Percentiles rank a stretch among this genome's conserved stretches.
Conservation (phyloP, 495 filamentous ascomycete species). For the Tuber calosporum region DNA sequence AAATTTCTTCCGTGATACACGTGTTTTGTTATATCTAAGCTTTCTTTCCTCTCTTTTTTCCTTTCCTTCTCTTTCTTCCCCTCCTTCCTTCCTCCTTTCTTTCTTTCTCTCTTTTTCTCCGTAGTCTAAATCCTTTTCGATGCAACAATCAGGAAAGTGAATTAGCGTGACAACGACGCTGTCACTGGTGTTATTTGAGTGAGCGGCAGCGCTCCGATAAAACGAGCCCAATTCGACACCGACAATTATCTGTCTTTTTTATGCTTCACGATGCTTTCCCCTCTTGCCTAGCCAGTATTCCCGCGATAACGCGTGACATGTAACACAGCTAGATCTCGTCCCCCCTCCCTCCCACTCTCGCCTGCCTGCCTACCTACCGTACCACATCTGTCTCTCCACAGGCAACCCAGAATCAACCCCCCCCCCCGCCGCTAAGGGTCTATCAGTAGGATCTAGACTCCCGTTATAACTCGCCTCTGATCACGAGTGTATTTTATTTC, state of each 20-base stretch:
- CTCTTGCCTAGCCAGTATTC: not conserved
- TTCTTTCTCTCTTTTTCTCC: not conserved
- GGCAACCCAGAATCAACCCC: not conserved
- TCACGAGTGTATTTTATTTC: not conserved
- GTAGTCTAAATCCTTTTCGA: not conserved
- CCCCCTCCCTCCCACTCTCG: too few relatives aligned
- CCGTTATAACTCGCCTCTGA: not conserved
- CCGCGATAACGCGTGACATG: not conserved
- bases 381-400: not conserved
- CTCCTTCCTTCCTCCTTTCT: not conserved
- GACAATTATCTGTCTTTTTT: not conserved
- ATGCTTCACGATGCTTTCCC: conserved; percentile 1
- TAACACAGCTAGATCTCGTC: not conserved
- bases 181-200: not conserved
- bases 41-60: not conserved
- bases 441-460: not conserved
- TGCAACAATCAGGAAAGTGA: not conserved
- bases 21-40: not conserved
- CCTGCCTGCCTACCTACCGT: not conserved
- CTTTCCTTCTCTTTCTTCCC: not conserved
- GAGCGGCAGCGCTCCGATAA: not conserved
- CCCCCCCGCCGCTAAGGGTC: too few relatives aligned
- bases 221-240: not conserved
- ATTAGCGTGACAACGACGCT: not conserved
- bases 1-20: conserved; percentile 1